Evolutionary conservation across 2,329 filamentous ascomycete species (phyloP).

Genomic region (Epichloe bromicola): DNA sequence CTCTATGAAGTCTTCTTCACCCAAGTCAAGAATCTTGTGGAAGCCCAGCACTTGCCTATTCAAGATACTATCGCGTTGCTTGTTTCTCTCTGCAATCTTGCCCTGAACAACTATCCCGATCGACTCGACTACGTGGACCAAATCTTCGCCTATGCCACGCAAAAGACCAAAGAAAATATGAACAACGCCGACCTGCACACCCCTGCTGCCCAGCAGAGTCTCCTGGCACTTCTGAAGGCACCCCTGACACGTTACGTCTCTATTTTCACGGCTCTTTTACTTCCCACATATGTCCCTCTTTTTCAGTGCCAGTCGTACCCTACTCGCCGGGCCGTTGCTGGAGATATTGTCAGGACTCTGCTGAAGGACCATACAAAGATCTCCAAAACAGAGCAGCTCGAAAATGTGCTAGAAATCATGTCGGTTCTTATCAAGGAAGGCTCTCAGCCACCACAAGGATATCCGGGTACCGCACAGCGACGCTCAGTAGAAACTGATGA

Average conservation of each 20-base stretch:
- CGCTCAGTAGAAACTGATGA: slow-evolving; percentile 80
- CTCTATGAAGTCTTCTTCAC: slow-evolving; percentile 96
- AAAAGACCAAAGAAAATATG: slow-evolving; percentile 76
- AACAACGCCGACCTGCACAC: slow-evolving; percentile 96
- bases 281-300: slow-evolving; percentile 84
- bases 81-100: slow-evolving; percentile 86
- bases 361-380: slow-evolving; percentile 73
- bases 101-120: slow-evolving; percentile 90
- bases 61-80: slow-evolving; percentile 89
- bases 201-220: slow-evolving; percentile 70
- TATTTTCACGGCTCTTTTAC: slow-evolving; percentile 86
- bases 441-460: slow-evolving; percentile 68
- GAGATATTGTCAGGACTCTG: slow-evolving; percentile 73
- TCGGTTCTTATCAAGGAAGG: slow-evolving; percentile 92
- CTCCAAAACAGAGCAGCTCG: slow-evolving; percentile 62
- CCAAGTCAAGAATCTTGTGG: slow-evolving; percentile 87
- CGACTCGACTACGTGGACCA: slow-evolving; percentile 91
- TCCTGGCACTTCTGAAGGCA: slow-evolving; percentile 79
- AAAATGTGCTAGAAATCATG: slow-evolving; percentile 77
- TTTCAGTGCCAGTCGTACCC: slow-evolving; percentile 87
- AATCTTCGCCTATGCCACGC: slow-evolving; percentile 74
- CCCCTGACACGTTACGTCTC: slow-evolving; percentile 84
- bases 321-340: slow-evolving; percentile 79
- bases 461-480: slow-evolving; percentile 67
- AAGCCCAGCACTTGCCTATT: slow-evolving; percentile 79